Conservation (phyloP, 1,284 basidiomycete species). For the Melampsora americana region DNA sequence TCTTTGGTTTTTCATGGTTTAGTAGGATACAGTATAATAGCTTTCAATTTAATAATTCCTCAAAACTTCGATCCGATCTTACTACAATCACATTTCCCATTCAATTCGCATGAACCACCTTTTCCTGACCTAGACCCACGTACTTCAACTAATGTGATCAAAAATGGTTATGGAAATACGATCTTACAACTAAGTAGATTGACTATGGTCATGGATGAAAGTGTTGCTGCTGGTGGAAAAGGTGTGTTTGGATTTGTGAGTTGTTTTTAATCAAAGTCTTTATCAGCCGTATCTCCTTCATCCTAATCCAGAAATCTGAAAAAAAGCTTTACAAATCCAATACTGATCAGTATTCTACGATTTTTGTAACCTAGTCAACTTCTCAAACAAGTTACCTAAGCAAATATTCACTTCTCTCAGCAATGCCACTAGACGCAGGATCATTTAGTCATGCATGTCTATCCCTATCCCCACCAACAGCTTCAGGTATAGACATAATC, state of each 20-base stretch:
- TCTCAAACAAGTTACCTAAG: conserved; percentile 18
- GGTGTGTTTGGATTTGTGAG: conserved; percentile 35
- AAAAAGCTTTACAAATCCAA: background rate
- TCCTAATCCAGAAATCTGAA: background rate
- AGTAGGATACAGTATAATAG: conserved; percentile 31
- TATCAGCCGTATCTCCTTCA: too few species aligned
- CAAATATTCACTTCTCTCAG: conserved; percentile 22
- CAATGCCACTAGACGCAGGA: conserved; percentile 3
- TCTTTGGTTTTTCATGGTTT: too few species aligned
- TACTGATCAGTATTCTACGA: too few species aligned
- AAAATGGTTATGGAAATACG: background rate
- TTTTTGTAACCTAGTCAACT: background rate
- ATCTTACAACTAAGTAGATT: conserved; percentile 25
- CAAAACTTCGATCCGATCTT: conserved; percentile 21
- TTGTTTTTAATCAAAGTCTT: too few species aligned
- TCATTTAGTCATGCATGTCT: conserved; percentile 29
- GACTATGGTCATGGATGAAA: conserved; percentile 30
- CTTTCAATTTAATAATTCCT: conserved; percentile 38
- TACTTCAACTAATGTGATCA: background rate
- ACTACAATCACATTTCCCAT: conserved; percentile 19
- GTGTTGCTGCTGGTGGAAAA: conserved; percentile 8
- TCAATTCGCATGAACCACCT: conserved; percentile 4
- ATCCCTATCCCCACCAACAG: conserved; percentile 13
- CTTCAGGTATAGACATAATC: conserved; percentile 26
- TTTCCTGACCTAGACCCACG: conserved; percentile 26